Conservation (phyloP, 1,139 yeast species). For the Pichia sp. region DNA sequence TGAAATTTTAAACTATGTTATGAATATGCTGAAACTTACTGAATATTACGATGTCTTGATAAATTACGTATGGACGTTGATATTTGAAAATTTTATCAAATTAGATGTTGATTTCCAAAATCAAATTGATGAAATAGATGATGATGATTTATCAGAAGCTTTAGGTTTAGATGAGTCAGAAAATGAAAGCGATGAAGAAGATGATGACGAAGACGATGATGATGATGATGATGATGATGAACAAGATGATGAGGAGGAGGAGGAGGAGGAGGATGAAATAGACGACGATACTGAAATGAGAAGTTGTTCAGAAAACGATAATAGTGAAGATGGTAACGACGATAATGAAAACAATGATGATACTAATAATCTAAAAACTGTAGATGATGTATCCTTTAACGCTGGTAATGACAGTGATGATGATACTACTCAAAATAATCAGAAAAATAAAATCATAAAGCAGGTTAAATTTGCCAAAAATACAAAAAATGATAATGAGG, state of each 20-base stretch:
- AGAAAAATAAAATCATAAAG: neutral
- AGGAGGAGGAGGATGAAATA: slow-evolving; percentile 26
- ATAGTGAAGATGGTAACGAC: slow-evolving; percentile 36
- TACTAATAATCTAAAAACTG: slow-evolving; percentile 24
- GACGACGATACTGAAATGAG: slow-evolving; percentile 33
- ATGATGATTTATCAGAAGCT: slow-evolving; percentile 55
- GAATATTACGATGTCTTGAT: slow-evolving; percentile 71
- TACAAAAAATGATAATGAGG: neutral
- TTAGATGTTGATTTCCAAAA: slow-evolving; percentile 92
- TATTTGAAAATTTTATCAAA: slow-evolving; percentile 74
- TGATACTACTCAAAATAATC: neutral
- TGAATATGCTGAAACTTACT: slow-evolving; percentile 52
- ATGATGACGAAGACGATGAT: slow-evolving; percentile 29
- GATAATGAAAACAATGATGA: slow-evolving; percentile 37
- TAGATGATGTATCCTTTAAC: slow-evolving; percentile 21
- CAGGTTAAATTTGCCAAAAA: slow-evolving; percentile 5
- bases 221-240: slow-evolving; percentile 28
- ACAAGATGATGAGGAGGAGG: slow-evolving; percentile 34
- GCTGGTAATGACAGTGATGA: slow-evolving; percentile 25
- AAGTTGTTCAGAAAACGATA: slow-evolving; percentile 29
- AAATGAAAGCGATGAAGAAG: slow-evolving; percentile 24
- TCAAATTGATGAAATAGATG: slow-evolving; percentile 79
- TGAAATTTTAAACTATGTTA: slow-evolving; percentile 55
- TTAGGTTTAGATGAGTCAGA: slow-evolving; percentile 46
- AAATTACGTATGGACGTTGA: slow-evolving; percentile 69